Percentiles rank a stretch among this genome's conserved stretches.
Conservation (phyloP, 2,329 filamentous ascomycete species). For the Phoma sp. region DNA sequence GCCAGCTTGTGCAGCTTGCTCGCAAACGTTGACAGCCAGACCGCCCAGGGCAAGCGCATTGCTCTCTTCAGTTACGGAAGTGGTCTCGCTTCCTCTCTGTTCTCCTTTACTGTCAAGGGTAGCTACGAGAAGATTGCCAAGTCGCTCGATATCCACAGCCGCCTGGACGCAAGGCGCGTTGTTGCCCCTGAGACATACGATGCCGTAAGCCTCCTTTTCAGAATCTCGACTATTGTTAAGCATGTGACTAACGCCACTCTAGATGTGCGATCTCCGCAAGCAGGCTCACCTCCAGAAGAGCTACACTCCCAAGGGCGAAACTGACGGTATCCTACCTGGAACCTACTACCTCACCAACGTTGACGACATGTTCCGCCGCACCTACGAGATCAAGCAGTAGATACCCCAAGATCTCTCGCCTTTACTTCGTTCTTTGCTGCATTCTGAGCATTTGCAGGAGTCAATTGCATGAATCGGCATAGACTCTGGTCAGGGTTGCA, state of each 20-base stretch:
- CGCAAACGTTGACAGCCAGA: constrained; percentile 54
- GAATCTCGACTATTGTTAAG: constrained; percentile 19
- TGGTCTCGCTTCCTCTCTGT: constrained; percentile 60
- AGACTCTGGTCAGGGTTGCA: constrained; percentile 34
- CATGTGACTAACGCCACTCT: constrained; percentile 31
- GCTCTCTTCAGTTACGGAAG: constrained; percentile 62
- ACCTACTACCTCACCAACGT: constrained; percentile 61
- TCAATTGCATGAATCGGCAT: constrained; percentile 39
- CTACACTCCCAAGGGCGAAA: constrained; percentile 55
- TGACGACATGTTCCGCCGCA: constrained; percentile 60
- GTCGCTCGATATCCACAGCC: constrained; percentile 57
- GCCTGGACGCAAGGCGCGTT: constrained; percentile 54
- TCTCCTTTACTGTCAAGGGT: constrained; percentile 58
- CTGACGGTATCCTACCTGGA: constrained; percentile 55
- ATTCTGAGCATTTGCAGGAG: constrained; percentile 48
- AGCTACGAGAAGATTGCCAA: constrained; percentile 56
- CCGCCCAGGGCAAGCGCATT: constrained; percentile 59
- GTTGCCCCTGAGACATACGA: constrained; percentile 60
- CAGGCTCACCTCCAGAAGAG: constrained; percentile 59
- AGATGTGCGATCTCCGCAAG: constrained; percentile 62
- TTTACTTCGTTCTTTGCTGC: constrained; percentile 39
- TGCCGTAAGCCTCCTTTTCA: constrained; percentile 43
- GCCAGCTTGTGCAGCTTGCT: constrained; percentile 58
- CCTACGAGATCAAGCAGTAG: constrained; percentile 59
- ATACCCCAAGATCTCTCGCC: constrained; percentile 19